Base-by-base conservation (phyloP, 768 basidiomycete species). In the Pleurotus platypus region DNA sequence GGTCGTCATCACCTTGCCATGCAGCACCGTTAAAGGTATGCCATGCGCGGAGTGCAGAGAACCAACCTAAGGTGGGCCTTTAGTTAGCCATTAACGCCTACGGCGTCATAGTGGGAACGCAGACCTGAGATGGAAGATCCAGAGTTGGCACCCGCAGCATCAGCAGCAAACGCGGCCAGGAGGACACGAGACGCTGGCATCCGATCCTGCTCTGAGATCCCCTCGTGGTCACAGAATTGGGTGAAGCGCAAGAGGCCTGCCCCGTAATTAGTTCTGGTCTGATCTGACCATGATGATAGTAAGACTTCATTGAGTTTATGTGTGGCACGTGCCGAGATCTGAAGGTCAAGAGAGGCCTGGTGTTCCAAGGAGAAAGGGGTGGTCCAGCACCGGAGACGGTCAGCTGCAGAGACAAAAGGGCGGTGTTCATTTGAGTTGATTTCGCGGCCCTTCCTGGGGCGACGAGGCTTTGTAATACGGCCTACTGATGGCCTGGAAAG, bases 161-260 rank as follows among this genome's bases (percentile, higher is more conserved):
- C 63, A 0, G 70, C 63, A 43, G 26, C 26, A 55, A 77, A 78
- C 7, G 63, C 61, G 0, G 66, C 43, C 3, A 78, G 58, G 2
- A 76, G 66, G 11, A 59, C 15, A 5, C 69, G 60, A 3, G 62
- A 64, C 0, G 70, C 75, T 1, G 70, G 75, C 69, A 74, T 75
- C 11, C 64, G 64, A 3, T 43, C 46, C 6, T 18, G 50, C 54
- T 77, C 71, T 0, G 68, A 46, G 3, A 78, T 68, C 2, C 50
- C 3, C 1, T 58, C 22, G 2, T 45, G 35, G 54, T 79, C 68
- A 43, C 75, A 76, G 56, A 71, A 78, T 55, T 77, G 70, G 0
- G 63, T 68, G 63, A 72, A 78, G 0, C 65, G 58, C 0, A 72
- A 65, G 0, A 72, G 57, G 9, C 75, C 72, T 0, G 72, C 69